These are phyloP conservation scores for Phytophthora fragariae DNA, from an alignment of 352 stramenopile genomes.

Conservation along the genomic window DNA sequence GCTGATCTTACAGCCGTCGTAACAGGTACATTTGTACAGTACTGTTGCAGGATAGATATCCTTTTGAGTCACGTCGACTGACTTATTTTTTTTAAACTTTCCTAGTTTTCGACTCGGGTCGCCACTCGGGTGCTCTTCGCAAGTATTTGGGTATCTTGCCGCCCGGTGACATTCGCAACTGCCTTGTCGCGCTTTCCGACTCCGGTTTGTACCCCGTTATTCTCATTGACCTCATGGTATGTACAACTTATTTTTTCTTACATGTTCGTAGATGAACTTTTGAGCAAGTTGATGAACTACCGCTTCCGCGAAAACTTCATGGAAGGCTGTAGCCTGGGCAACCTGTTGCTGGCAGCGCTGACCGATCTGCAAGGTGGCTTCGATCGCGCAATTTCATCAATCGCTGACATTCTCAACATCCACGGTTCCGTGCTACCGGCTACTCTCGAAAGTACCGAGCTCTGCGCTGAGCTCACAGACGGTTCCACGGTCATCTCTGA, in stretches of 20 bases:
- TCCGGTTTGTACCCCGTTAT: slow-evolving; percentile 51
- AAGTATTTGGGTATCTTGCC: slow-evolving; percentile 87
- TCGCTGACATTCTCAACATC: slow-evolving; percentile 90
- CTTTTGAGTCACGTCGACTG: not conserved
- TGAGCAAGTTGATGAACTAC: slow-evolving; percentile 92
- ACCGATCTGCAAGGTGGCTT: slow-evolving; percentile 87
- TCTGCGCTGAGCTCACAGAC: slow-evolving; percentile 81
- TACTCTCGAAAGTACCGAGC: slow-evolving; percentile 86
- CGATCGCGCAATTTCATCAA: slow-evolving; percentile 80
- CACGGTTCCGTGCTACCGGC: slow-evolving; percentile 78
- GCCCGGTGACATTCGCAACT: slow-evolving; percentile 88
- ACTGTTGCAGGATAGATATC: not conserved
- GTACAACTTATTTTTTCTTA: not conserved
- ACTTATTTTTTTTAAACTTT: not conserved
- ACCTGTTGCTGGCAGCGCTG: slow-evolving; percentile 79
- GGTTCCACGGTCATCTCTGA: slow-evolving; percentile 80
- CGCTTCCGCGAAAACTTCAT: slow-evolving; percentile 90
- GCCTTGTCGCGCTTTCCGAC: slow-evolving; percentile 84
- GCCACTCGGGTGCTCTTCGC: slow-evolving; percentile 80
- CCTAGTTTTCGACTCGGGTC: slow-evolving; percentile 84
- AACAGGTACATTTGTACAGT: slow-evolving; percentile 47
- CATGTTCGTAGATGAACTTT: slow-evolving; percentile 68
- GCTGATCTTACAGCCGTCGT: slow-evolving; percentile 88
- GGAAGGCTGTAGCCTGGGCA: slow-evolving; percentile 86
- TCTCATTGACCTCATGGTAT: not conserved